These are phyloP conservation scores for Malassezia dermatis DNA, from an alignment of 1,284 basidiomycete genomes.

Conservation along the genomic window DNA sequence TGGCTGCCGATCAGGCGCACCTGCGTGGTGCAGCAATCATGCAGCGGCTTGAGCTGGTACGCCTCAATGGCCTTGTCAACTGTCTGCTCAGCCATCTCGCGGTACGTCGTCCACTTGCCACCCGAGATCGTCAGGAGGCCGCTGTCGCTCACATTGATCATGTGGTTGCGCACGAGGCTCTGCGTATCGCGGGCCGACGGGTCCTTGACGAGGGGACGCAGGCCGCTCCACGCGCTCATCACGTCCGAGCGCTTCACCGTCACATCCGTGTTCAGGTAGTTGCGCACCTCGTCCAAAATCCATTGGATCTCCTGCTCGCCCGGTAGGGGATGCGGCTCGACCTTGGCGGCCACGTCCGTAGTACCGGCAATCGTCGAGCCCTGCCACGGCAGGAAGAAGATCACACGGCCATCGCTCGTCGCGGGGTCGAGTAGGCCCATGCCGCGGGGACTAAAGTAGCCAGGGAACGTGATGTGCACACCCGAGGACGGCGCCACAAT, in stretches of 20 bases:
- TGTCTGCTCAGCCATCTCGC: constrained; percentile 87
- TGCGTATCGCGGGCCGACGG: constrained; percentile 71
- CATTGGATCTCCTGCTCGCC: constrained; percentile 90
- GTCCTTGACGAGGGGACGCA: constrained; percentile 79
- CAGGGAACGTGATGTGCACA: constrained; percentile 90
- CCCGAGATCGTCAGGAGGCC: constrained; percentile 90
- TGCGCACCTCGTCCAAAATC: constrained; percentile 82
- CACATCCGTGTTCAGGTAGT: constrained; percentile 83
- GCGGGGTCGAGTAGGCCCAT: constrained; percentile 94
- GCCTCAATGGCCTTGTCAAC: constrained; percentile 76
- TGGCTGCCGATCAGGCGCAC: constrained; percentile 83
- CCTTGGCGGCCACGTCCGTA: constrained; percentile 72
- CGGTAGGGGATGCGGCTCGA: constrained; percentile 70
- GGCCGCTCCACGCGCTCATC: constrained; percentile 85
- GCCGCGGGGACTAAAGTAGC: constrained; percentile 86
- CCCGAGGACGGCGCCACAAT: constrained; percentile 89
- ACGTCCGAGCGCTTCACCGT: constrained; percentile 91
- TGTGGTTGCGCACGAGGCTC: constrained; percentile 82
- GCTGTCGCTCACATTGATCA: constrained; percentile 72
- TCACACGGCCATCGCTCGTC: constrained; percentile 90
- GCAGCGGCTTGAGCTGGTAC: constrained; percentile 58
- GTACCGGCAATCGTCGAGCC: constrained; percentile 95
- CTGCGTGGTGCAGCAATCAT: constrained; percentile 64
- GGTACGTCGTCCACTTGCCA: constrained; percentile 97
- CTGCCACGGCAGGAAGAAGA: constrained; percentile 98